Evolutionary conservation across 1,284 basidiomycete species (phyloP), one percentile per base, ranked within the genome.

Genomic region (Ustilago cynodontis): DNA sequence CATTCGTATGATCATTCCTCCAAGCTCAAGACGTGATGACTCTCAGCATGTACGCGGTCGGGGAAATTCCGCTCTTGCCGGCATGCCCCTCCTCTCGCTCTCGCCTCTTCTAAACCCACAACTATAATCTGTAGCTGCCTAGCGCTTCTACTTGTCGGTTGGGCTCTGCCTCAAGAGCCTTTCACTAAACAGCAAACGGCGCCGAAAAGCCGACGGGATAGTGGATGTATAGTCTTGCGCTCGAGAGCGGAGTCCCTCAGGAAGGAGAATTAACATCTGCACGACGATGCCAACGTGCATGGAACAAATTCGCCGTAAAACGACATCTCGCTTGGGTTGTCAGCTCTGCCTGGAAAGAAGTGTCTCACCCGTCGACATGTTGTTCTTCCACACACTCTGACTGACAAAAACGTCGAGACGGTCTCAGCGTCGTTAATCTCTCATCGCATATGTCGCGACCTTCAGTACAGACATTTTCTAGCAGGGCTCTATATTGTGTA

Each of bases 221-320:
- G 24, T 49, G 13, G 29, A 20, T 35, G 51, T 22, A 10, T 35
- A 24, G 51, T 35, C 13, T 26, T 52, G 50, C 14, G 10, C 16
- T 35, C 29, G 28, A 13, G 51, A 20, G 29, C 29, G n/a, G 31
- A 53, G 51, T 33, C 14, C 24, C 10, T 37, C 22, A 11, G 41
- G 41, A 55, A 55, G 37, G 33, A 55, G 35, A 55, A 37, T 39
- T 41, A 37, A 31, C 35, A 35, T 31, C 53, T 55, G 53, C 53
- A 55, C 20, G 20, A n/a, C 55, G 55, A 57, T 57, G 55, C 55
- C 55, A 57, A 57, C 55, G 24, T 45, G 55, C 55, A 57, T 57
- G 1, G 28, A 43, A 39, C 31, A 58, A 58, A 49, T 58, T 45
- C 54, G 39, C 39, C 41, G 39, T 18, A 41, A 29, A 18, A 22